Percentiles rank a stretch among this genome's conserved stretches.
Evolutionary conservation across 768 basidiomycete species (phyloP).

Genomic region (Lenzites betulinus): DNA sequence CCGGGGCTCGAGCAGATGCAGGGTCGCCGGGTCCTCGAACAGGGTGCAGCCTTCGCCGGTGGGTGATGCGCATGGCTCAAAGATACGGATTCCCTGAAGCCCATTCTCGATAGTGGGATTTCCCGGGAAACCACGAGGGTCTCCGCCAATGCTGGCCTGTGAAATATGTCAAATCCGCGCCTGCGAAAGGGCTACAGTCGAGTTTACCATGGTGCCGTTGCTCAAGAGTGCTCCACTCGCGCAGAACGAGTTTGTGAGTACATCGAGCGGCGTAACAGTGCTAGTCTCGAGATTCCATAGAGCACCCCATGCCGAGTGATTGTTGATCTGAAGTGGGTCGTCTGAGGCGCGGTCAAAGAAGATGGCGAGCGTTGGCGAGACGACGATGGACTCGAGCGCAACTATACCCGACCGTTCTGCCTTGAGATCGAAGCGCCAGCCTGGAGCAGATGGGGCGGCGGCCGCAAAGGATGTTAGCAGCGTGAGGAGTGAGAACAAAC

Average conservation of each 20-base stretch:
- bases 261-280: slow-evolving; percentile 56
- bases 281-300: slow-evolving; percentile 70
- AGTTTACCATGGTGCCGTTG: slow-evolving; percentile 67
- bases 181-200: background rate
- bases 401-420: slow-evolving; percentile 71
- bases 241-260: slow-evolving; percentile 84
- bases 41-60: slow-evolving; percentile 56
- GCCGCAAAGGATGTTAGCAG: background rate
- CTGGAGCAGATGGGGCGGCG: slow-evolving; percentile 6
- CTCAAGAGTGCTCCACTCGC: slow-evolving; percentile 77
- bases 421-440: slow-evolving; percentile 38
- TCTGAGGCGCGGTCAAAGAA: slow-evolving; percentile 85
- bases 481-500: background rate
- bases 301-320: slow-evolving; percentile 81
- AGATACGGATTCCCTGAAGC: slow-evolving; percentile 72
- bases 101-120: slow-evolving; percentile 75
- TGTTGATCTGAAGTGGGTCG: slow-evolving; percentile 70
- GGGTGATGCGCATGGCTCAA: slow-evolving; percentile 62
- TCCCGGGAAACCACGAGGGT: slow-evolving; percentile 66
- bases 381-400: slow-evolving; percentile 74
- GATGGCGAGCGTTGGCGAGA: slow-evolving; percentile 71
- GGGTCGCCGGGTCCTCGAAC: slow-evolving; percentile 59
- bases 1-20: slow-evolving; percentile 74
- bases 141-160: slow-evolving; percentile 70
- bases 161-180: slow-evolving; percentile 14